Conservation (phyloP, 2,329 filamentous ascomycete genomes). For the Dichotomopilus funicola region DNA sequence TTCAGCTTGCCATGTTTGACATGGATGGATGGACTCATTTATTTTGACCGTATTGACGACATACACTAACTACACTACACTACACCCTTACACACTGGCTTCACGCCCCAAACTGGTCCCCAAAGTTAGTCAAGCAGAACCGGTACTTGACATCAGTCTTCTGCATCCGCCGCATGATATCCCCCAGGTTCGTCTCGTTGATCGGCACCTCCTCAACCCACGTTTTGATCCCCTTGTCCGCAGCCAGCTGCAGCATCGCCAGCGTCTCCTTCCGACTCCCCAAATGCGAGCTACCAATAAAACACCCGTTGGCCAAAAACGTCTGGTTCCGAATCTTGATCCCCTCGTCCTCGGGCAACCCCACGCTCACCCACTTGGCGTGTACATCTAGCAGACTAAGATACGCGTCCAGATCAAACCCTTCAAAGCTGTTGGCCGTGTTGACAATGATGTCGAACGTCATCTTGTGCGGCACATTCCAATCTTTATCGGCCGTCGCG, state of each 20-base stretch:
- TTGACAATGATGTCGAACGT: conserved; percentile 73
- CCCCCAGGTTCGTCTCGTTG: conserved; percentile 61
- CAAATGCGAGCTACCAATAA: conserved; percentile 65
- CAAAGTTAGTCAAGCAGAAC: conserved; percentile 66
- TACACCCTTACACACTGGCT: not conserved
- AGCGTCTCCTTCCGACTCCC: conserved; percentile 64
- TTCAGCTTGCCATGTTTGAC: not conserved
- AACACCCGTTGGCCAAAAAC: conserved; percentile 67
- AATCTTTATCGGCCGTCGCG: conserved; percentile 50
- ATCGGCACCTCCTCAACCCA: conserved; percentile 72
- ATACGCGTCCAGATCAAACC: conserved; percentile 65
- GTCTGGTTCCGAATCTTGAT: conserved; percentile 66
- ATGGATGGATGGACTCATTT: not conserved
- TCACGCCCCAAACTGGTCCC: conserved; percentile 57
- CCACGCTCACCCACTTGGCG: conserved; percentile 72
- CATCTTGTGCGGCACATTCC: conserved; percentile 51
- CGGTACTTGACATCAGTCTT: conserved; percentile 68
- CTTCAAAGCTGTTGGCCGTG: conserved; percentile 62
- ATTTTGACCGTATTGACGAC: not conserved
- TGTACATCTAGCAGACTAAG: conserved; percentile 75
- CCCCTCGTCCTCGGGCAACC: conserved; percentile 70
- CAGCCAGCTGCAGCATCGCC: conserved; percentile 65
- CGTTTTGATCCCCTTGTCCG: conserved; percentile 60
- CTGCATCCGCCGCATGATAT: conserved; percentile 62
- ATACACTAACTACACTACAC: not conserved